Evolutionary conservation across 495 filamentous ascomycete species (phyloP).

Genomic region (Mycothermus thermophilus): DNA sequence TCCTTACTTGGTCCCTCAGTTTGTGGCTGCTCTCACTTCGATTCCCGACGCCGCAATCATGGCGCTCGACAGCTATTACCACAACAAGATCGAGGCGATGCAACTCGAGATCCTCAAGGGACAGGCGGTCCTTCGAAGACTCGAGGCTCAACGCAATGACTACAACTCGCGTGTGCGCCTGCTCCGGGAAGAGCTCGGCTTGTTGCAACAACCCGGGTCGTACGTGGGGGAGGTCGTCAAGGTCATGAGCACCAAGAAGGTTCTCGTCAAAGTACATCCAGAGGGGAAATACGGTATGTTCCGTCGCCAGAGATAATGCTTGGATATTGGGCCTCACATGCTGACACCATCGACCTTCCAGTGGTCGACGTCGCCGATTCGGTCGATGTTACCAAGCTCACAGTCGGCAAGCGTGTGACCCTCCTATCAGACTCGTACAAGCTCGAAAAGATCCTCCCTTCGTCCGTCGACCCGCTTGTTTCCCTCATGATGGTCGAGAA

Average conservation of each 20-base stretch:
- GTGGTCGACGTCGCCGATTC: slow-evolving; percentile 93
- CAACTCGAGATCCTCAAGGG: slow-evolving; percentile 99
- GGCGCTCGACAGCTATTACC: slow-evolving; percentile 98
- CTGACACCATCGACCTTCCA: slow-evolving; percentile 23
- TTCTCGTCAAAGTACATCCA: slow-evolving; percentile 96
- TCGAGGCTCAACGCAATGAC: slow-evolving; percentile 98
- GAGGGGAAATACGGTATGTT: slow-evolving; percentile 96
- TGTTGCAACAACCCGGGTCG: slow-evolving; percentile 92
- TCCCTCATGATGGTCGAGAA: slow-evolving; percentile 99
- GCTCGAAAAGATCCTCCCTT: slow-evolving; percentile 94
- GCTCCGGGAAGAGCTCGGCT: slow-evolving; percentile 86
- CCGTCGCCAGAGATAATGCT: too few relatives aligned
- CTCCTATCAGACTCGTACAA: slow-evolving; percentile 94
- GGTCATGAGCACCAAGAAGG: slow-evolving; percentile 99
- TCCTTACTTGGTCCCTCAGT: too few relatives aligned
- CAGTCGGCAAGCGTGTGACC: slow-evolving; percentile 92
- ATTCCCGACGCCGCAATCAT: slow-evolving; percentile 49
- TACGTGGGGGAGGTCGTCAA: slow-evolving; percentile 99
- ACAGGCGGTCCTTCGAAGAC: slow-evolving; percentile 80
- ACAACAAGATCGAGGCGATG: slow-evolving; percentile 99
- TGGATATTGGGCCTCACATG: too few relatives aligned
- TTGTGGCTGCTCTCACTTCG: too few relatives aligned
- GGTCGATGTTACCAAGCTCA: slow-evolving; percentile 91
- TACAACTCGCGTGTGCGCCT: slow-evolving; percentile 97
- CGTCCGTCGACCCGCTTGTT: slow-evolving; percentile 92